Evolutionary conservation across 257 asterid genomes (phyloP).

Genomic region (Fraxinus quadrangulata): DNA sequence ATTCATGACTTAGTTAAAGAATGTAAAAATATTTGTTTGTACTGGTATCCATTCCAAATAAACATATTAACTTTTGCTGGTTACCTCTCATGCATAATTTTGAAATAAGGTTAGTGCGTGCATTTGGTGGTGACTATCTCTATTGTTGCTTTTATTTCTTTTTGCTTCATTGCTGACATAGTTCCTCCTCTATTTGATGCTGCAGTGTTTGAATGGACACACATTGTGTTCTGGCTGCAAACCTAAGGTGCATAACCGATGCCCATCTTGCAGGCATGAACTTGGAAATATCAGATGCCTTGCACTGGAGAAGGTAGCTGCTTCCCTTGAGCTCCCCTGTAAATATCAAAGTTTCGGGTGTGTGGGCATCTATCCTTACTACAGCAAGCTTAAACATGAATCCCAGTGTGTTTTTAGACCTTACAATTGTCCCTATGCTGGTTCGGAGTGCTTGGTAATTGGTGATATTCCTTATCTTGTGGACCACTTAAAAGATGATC

Average conservation of each 20-base stretch:
- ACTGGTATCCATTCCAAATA: background rate
- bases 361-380: constrained; percentile 45
- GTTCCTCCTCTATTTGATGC: background rate
- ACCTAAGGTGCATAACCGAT: constrained; percentile 47
- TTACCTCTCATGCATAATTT: background rate
- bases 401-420: constrained; percentile 46
- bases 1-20: background rate
- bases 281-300: constrained; percentile 50
- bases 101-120: background rate
- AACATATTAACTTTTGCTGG: background rate
- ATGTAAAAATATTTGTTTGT: background rate
- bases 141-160: background rate
- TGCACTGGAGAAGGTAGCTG: constrained; percentile 51
- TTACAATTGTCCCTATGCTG: constrained; percentile 49
- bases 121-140: background rate
- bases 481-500: constrained; percentile 48
- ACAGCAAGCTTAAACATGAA: constrained; percentile 53
- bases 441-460: constrained; percentile 44
- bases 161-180: background rate
- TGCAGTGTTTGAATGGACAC: constrained; percentile 50
- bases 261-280: constrained; percentile 53
- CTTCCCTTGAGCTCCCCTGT: constrained; percentile 51
- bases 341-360: constrained; percentile 44
- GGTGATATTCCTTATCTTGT: constrained; percentile 52
- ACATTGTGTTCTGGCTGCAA: constrained; percentile 52